phyloP scores from a whole-genome alignment of 148 eudicot genomes.

The Pouteria glomerata region DNA sequence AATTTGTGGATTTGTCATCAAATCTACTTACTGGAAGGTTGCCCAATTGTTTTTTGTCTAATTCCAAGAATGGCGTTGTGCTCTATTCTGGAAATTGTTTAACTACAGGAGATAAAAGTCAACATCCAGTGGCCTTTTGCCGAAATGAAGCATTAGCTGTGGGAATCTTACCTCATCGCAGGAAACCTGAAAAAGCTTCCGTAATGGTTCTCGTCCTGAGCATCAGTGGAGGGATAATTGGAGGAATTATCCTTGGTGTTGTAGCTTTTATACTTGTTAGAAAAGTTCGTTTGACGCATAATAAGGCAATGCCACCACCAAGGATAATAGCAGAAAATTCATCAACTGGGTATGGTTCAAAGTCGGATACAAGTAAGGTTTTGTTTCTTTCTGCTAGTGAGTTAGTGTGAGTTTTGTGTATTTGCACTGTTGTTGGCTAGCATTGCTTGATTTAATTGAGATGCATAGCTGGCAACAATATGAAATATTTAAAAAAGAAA shows the following conservation, averaged over 20 bases:
- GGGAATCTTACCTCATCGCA: constrained; percentile 50
- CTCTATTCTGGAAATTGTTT: constrained; percentile 61
- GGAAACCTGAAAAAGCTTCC: constrained; percentile 26
- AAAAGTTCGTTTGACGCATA: constrained; percentile 30
- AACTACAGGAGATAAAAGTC: constrained; percentile 30
- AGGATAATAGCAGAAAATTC: constrained; percentile 44
- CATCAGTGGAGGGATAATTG: constrained; percentile 48
- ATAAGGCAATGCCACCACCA: constrained; percentile 22
- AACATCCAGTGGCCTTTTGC: constrained; percentile 57
- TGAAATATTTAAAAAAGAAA: neutral
- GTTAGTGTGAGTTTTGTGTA: neutral
- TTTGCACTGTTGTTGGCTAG: neutral
- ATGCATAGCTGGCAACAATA: neutral
- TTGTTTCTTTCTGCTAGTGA: neutral
- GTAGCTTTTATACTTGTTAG: constrained; percentile 34
- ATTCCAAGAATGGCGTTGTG: constrained; percentile 25
- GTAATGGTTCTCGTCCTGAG: constrained; percentile 40
- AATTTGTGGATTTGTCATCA: constrained; percentile 61
- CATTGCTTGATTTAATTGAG: neutral
- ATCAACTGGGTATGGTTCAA: constrained; percentile 47
- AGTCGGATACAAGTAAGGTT: constrained; percentile 69
- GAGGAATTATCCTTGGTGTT: constrained; percentile 26
- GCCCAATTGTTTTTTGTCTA: constrained; percentile 50
- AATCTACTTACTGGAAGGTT: constrained; percentile 62
- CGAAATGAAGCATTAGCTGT: constrained; percentile 87